These are phyloP conservation scores for Exophiala phaeomuriformis DNA, from an alignment of 2,329 filamentous ascomycete species.

Conservation along the genomic window DNA sequence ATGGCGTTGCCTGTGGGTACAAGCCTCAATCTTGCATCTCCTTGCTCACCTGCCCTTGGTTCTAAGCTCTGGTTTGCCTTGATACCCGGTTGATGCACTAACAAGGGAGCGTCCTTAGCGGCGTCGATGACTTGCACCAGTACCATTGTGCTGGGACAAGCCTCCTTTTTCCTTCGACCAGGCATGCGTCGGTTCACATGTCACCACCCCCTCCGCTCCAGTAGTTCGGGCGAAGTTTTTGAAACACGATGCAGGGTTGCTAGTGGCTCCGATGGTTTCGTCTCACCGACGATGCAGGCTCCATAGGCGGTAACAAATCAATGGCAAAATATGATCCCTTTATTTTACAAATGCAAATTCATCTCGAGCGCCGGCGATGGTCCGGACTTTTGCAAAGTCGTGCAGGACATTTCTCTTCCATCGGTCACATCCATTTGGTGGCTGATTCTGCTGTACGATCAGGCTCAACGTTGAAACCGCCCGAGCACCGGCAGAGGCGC, in stretches of 20 bases:
- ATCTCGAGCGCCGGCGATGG: too few relatives aligned
- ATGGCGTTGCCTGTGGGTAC: neutral
- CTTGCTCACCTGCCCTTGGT: neutral
- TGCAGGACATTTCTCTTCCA: too few relatives aligned
- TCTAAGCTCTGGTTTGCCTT: neutral
- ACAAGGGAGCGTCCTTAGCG: neutral
- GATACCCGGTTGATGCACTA: neutral
- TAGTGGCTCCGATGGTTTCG: too few relatives aligned
- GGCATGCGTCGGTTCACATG: neutral
- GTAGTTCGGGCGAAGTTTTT: neutral
- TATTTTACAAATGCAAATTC: too few relatives aligned
- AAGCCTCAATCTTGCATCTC: neutral
- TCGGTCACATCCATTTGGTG: too few relatives aligned
- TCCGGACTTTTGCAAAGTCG: too few relatives aligned
- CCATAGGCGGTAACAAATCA: too few relatives aligned
- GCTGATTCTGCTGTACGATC: too few relatives aligned
- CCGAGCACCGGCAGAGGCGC: too few relatives aligned
- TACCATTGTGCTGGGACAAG: neutral
- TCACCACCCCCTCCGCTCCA: neutral
- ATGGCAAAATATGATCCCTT: too few relatives aligned
- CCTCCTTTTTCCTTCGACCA: neutral
- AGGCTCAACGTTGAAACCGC: too few relatives aligned
- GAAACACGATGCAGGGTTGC: neutral
- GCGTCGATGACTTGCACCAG: conserved; percentile 2
- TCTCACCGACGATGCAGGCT: too few relatives aligned